Percentiles rank a stretch among this genome's conserved stretches.
These are phyloP conservation scores for Colletotrichum lini DNA, from an alignment of 2,329 filamentous ascomycete genomes.

Conservation along the genomic window DNA sequence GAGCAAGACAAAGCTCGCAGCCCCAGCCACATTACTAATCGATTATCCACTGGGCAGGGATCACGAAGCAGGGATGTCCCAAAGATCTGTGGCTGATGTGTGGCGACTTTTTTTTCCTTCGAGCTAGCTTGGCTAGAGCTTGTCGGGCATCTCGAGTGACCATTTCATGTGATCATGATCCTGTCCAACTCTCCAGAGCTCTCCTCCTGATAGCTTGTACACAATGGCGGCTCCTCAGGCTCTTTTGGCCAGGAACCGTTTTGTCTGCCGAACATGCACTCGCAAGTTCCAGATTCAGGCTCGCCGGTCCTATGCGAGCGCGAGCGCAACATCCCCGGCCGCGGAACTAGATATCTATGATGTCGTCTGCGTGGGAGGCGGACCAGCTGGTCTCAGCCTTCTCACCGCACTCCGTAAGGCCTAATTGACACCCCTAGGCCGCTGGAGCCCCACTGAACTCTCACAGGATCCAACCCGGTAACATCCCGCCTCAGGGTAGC, in stretches of 20 bases:
- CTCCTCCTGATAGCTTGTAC: neutral
- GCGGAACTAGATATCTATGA: conserved; percentile 81
- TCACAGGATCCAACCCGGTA: conserved; percentile 77
- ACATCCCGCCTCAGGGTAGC: conserved; percentile 87
- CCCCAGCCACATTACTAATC: conserved; percentile 13
- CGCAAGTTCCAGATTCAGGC: conserved; percentile 54
- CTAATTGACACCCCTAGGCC: conserved; percentile 43
- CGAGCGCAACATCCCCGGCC: conserved; percentile 29
- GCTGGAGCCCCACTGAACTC: conserved; percentile 32
- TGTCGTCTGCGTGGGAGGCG: conserved; percentile 91
- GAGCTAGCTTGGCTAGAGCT: conserved; percentile 5
- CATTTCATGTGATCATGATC: conserved; percentile 25
- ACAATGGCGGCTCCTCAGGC: conserved; percentile 41
- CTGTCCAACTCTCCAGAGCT: conserved; percentile 3
- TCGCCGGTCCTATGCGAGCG: conserved; percentile 44
- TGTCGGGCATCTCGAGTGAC: neutral
- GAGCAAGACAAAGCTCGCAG: neutral
- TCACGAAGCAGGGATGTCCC: neutral
- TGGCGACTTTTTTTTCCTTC: conserved; percentile 22
- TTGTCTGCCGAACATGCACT: conserved; percentile 64
- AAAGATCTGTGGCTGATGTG: conserved; percentile 21
- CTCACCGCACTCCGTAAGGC: conserved; percentile 79
- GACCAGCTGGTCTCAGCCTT: conserved; percentile 89
- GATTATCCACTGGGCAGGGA: neutral
- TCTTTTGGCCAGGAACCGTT: conserved; percentile 49